A percentile compares a stretch with the other conserved stretches of the same genome.
Conservation (phyloP, 768 basidiomycete genomes). For the Mycena belliarum region DNA sequence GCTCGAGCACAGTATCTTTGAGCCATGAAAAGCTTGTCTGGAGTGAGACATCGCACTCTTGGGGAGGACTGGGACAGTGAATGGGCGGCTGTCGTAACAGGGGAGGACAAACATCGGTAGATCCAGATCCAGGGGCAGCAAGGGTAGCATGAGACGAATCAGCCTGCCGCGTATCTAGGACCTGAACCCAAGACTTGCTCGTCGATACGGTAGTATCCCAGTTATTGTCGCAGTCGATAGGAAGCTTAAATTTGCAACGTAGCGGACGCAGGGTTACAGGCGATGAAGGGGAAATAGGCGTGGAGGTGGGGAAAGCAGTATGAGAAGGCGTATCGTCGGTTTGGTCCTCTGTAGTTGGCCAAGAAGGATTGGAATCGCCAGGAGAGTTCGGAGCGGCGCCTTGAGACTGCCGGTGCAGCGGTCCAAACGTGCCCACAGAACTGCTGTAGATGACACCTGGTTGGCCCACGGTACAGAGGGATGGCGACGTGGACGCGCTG, state of each 20-base stretch:
- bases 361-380: neutral
- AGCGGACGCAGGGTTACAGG: constrained; percentile 11
- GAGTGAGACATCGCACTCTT: constrained; percentile 22
- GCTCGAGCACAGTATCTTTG: constrained; percentile 51
- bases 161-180: neutral
- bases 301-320: constrained; percentile 2
- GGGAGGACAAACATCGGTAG: neutral
- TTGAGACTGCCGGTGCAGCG: constrained; percentile 15
- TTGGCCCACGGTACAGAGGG: neutral
- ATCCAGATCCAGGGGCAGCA: neutral
- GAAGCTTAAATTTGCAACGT: constrained; percentile 16
- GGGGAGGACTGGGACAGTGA: constrained; percentile 11
- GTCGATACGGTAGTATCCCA: constrained; percentile 1
- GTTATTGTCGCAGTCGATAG: constrained; percentile 16
- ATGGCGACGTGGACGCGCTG: constrained; percentile 4
- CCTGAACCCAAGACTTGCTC: constrained; percentile 16
- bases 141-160: neutral
- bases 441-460: constrained; percentile 2
- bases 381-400: constrained; percentile 6
- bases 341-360: neutral
- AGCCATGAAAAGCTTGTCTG: constrained; percentile 54
- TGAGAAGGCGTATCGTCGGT: too few species aligned
- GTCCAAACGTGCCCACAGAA: constrained; percentile 32
- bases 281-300: constrained; percentile 7
- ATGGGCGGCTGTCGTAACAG: constrained; percentile 10